Evolutionary conservation across 306 rosid genomes (phyloP).

Genomic region (Astragalus membranaceus): DNA sequence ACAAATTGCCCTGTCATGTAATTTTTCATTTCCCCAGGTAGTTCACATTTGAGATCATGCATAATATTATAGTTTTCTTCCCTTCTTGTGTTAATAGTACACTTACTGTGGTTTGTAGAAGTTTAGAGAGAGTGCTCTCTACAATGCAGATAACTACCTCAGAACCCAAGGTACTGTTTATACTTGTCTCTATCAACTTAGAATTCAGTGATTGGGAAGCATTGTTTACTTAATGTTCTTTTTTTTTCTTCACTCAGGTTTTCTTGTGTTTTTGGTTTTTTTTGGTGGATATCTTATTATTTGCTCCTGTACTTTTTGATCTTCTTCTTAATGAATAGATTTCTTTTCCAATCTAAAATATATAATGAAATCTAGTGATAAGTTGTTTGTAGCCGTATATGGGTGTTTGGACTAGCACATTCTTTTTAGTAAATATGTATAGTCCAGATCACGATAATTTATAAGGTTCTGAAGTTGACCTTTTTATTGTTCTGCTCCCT

Average conservation of each 20-base stretch:
- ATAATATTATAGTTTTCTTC: too few relatives aligned
- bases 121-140: conserved; percentile 89
- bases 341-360: background rate
- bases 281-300: conserved; percentile 10
- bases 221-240: background rate
- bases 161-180: conserved; percentile 78
- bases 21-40: conserved; percentile 96
- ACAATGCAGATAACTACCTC: conserved; percentile 84
- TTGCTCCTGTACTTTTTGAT: background rate
- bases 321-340: conserved; percentile 3
- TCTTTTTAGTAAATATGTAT: background rate
- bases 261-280: conserved; percentile 3
- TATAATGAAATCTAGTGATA: background rate
- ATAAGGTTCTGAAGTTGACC: conserved; percentile 6
- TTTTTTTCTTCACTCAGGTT: background rate
- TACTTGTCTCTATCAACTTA: background rate
- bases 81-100: conserved; percentile 14
- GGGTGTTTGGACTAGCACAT: conserved; percentile 11
- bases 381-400: conserved; percentile 1
- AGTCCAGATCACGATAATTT: background rate
- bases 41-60: conserved; percentile 28
- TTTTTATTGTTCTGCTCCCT: conserved; percentile 3
- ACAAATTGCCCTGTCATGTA: conserved; percentile 96
- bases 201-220: conserved; percentile 4
- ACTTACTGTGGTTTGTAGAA: conserved; percentile 42